Evolutionary conservation across 2,329 filamentous ascomycete species (phyloP).

Genomic region (Dothideomycetidae sp.): DNA sequence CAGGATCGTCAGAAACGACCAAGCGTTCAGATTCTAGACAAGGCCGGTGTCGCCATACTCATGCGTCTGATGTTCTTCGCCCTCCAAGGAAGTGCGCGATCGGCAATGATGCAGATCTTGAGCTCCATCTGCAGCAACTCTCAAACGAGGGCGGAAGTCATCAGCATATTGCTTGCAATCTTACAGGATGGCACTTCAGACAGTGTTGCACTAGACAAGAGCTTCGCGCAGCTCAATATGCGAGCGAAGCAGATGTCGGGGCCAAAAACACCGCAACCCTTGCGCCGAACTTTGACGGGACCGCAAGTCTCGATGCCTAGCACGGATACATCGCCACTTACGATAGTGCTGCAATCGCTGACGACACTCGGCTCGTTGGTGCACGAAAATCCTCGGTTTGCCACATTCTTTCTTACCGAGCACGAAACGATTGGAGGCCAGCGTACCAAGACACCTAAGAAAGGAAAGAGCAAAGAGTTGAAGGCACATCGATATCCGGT

Average conservation of each 20-base stretch:
- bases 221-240: slow-evolving; percentile 83
- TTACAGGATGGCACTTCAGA: slow-evolving; percentile 91
- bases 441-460: slow-evolving; percentile 56
- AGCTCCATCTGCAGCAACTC: slow-evolving; percentile 88
- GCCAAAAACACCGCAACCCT: slow-evolving; percentile 65
- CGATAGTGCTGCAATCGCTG: slow-evolving; percentile 92
- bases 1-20: slow-evolving; percentile 38
- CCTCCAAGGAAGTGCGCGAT: slow-evolving; percentile 73
- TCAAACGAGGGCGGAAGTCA: slow-evolving; percentile 87
- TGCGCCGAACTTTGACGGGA: slow-evolving; percentile 61
- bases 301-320: slow-evolving; percentile 34
- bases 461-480: slow-evolving; percentile 76
- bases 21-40: slow-evolving; percentile 93
- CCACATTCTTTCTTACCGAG: slow-evolving; percentile 85
- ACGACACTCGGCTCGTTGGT: slow-evolving; percentile 72
- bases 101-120: slow-evolving; percentile 72
- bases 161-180: slow-evolving; percentile 83
- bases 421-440: slow-evolving; percentile 54
- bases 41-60: slow-evolving; percentile 86
- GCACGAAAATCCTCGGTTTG: slow-evolving; percentile 70
- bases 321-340: slow-evolving; percentile 79
- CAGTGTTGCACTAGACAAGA: slow-evolving; percentile 84
- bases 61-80: slow-evolving; percentile 97
- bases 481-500: slow-evolving; percentile 80
- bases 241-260: slow-evolving; percentile 57